These are phyloP conservation scores for Boletus sp. DNA, from an alignment of 768 basidiomycete species.

Conservation along the genomic window DNA sequence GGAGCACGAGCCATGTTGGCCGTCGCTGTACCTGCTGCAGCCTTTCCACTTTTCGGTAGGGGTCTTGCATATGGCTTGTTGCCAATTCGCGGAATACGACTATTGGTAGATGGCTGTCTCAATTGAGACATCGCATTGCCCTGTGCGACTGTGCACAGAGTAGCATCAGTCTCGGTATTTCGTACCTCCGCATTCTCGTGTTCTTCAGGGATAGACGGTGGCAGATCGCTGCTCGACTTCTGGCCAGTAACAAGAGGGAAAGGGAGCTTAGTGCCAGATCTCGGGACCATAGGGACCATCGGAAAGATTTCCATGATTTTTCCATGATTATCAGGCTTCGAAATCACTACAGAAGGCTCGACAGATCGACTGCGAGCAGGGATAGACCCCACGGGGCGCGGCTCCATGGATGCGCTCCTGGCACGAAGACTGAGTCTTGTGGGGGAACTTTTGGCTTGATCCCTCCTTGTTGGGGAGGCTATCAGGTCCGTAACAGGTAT, in stretches of 20 bases:
- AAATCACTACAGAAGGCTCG: constrained; percentile 18
- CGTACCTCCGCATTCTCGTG: constrained; percentile 7
- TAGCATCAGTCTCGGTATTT: constrained; percentile 11
- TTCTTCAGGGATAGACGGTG: constrained; percentile 37
- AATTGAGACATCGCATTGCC: constrained; percentile 42
- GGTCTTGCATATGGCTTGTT: constrained; percentile 58
- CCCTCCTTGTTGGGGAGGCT: constrained; percentile 25
- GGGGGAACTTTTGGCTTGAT: constrained; percentile 14
- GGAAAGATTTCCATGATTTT: constrained; percentile 25
- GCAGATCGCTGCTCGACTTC: constrained; percentile 18
- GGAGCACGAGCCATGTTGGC: constrained; percentile 1
- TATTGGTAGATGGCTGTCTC: constrained; percentile 45
- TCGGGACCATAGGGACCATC: constrained; percentile 3
- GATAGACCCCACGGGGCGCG: constrained; percentile 17
- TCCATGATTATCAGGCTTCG: constrained; percentile 8
- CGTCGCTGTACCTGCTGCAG: constrained; percentile 5
- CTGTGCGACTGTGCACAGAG: constrained; percentile 18
- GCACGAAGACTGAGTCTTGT: constrained; percentile 19
- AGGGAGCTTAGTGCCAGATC: constrained; percentile 21
- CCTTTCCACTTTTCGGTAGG: constrained; percentile 7
- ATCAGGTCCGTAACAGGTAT: constrained; percentile 29
- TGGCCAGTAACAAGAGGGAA: constrained; percentile 29
- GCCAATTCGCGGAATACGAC: constrained; percentile 61
- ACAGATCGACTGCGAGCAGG: constrained; percentile 31
- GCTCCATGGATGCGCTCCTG: constrained; percentile 38